Conservation (phyloP, 176 grass and related monocot genomes). For the Aegilops longissima region DNA sequence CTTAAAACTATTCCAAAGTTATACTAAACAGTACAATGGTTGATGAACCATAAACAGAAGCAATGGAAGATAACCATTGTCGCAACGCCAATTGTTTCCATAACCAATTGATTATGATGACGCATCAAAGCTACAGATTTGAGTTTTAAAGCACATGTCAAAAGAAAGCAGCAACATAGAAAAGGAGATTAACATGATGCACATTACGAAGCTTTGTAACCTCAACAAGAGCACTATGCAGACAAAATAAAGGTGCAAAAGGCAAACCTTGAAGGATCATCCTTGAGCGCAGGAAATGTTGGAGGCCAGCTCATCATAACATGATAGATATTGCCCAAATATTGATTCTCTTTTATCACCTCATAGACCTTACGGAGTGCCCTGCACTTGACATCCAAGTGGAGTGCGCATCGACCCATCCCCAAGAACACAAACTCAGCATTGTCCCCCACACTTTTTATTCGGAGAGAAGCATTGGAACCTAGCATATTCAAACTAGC, state of each 20-base stretch:
- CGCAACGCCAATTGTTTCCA: neutral
- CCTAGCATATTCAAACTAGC: neutral
- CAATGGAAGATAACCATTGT: neutral
- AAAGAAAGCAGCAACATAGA: neutral
- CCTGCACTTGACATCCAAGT: no score
- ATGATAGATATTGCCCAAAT: no score
- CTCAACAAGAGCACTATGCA: neutral
- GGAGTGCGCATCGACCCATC: no score
- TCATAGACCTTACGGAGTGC: no score
- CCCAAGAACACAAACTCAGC: neutral
- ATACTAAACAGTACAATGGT: neutral
- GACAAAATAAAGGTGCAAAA: neutral
- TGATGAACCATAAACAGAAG: neutral
- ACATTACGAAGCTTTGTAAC: neutral
- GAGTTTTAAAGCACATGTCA: neutral
- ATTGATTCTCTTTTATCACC: no score
- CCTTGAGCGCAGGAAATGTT: no score
- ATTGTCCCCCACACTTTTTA: neutral
- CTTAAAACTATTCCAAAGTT: neutral
- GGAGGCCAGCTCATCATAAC: no score
- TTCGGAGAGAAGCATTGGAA: neutral
- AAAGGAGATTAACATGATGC: no score
- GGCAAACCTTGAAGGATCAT: no score
- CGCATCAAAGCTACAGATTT: neutral
- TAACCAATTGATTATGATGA: neutral